Base-by-base conservation (phyloP, 2,329 filamentous ascomycete genomes). In the Trichoderma semiorbis region DNA sequence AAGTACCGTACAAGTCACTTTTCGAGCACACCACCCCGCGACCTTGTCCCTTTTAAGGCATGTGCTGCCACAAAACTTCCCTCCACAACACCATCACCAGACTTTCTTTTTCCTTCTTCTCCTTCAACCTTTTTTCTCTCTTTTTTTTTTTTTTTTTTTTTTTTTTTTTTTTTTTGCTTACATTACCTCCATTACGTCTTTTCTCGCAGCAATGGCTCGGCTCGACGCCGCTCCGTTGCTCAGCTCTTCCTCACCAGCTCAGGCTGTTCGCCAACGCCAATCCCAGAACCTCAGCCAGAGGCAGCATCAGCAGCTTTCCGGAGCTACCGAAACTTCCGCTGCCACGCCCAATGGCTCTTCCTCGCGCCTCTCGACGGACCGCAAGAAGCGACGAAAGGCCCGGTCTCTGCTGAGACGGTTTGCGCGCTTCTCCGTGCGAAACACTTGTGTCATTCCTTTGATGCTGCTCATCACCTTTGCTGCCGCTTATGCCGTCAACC, bases 401-500 rank as follows among this genome's bases (percentile, higher is more conserved):
- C 65, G 64, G 3, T 72, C 70, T 18, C 58, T 72, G 30, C 32
- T 69, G n/a, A 58, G 70, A 11, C 64, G 70, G 16, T 47, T 69
- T 50, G 65, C 55, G 4, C 64, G 65, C 65, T 69, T 72, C 47
- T 47, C 65, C 77, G 75, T 87, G 76, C 89, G 88, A 79, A 87
- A 89, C 79, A 90, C 88, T 50, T 91, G 85, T 81, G 82, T 85
- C 72, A 78, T 88, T 28, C 95, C 95, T 24, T 86, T 95, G 70
- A 80, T 92, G 73, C 83, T 96, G 71, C 81, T 93, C 71, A 72
- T 86, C 69, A 77, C 90, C 78, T 85, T 95, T 78, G 82, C 92
- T 73, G 82, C 85, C 66, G 85, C 89, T 72, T 97, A 95, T 82
- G 88, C 89, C 74, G 80, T 92, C 77, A 92, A 94, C 79, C 95